phyloP scores from a whole-genome alignment of 2,329 filamentous ascomycete genomes.

The Colletotrichum echinochloae region DNA sequence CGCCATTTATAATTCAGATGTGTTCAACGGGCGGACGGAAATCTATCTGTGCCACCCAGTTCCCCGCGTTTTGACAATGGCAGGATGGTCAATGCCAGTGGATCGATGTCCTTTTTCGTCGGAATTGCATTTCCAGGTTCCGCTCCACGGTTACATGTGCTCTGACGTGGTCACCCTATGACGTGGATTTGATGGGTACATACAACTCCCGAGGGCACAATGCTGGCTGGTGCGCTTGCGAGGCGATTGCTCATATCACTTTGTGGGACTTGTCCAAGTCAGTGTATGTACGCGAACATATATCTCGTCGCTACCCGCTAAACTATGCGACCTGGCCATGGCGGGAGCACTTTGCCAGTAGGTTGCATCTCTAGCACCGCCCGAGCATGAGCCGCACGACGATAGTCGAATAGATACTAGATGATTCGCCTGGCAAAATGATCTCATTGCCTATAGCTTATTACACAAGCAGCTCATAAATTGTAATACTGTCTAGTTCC shows the following conservation, averaged over 20 bases:
- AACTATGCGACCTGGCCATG: background rate
- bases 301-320: background rate
- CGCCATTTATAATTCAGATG: constrained; percentile 2
- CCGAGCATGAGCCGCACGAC: background rate
- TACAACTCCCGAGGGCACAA: background rate
- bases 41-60: background rate
- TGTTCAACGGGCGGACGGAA: constrained; percentile 10
- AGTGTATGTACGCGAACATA: background rate
- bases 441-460: background rate
- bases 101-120: background rate
- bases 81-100: background rate
- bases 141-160: background rate
- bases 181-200: background rate
- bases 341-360: background rate
- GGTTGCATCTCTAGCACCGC: background rate
- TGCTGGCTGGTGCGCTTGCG: background rate
- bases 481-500: background rate
- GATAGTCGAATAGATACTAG: background rate
- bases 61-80: background rate
- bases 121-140: constrained; percentile 7
- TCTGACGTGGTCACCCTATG: background rate
- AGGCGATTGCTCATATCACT: background rate
- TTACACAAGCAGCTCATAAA: background rate
- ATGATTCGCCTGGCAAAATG: background rate
- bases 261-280: background rate